phyloP scores from a whole-genome alignment of 345 rosid species.

The Moringa oleifera region DNA sequence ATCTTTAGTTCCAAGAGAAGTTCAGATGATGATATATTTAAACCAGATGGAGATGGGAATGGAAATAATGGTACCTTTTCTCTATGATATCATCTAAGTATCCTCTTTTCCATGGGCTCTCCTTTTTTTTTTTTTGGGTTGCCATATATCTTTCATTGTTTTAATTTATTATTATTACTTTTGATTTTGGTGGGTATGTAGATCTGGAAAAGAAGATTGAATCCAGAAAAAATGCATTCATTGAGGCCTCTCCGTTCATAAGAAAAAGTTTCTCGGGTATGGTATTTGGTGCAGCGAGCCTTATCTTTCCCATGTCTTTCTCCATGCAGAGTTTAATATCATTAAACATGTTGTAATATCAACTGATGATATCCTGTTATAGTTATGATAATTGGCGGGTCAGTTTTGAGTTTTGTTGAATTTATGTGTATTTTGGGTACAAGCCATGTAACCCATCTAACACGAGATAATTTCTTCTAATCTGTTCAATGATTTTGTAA shows the following conservation, averaged over 20 bases:
- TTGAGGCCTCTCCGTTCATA: slow-evolving; percentile 41
- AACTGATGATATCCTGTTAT: slow-evolving; percentile 6
- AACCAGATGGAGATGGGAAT: slow-evolving; percentile 28
- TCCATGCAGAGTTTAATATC: neutral
- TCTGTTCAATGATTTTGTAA: too few species aligned
- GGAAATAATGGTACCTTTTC: slow-evolving; percentile 1
- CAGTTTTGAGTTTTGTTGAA: neutral
- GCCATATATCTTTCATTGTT: neutral
- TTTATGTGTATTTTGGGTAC: neutral
- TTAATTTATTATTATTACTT: neutral
- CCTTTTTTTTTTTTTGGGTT: neutral
- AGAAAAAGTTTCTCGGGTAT: slow-evolving; percentile 74
- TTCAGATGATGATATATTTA: slow-evolving; percentile 25
- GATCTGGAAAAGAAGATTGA: slow-evolving; percentile 40
- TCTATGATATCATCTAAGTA: neutral
- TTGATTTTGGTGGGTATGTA: slow-evolving; percentile 20
- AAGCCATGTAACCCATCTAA: slow-evolving; percentile 18
- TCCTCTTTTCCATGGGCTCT: neutral
- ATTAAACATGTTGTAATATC: neutral
- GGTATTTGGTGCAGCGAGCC: slow-evolving; percentile 10
- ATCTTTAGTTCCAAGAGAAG: slow-evolving; percentile 55
- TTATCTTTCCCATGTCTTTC: neutral
- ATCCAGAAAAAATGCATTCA: slow-evolving; percentile 34
- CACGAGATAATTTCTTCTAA: too few species aligned
- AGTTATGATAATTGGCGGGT: slow-evolving; percentile 12